These are phyloP conservation scores for Pleurotus sapidus DNA, from an alignment of 768 basidiomycete genomes.

Conservation along the genomic window DNA sequence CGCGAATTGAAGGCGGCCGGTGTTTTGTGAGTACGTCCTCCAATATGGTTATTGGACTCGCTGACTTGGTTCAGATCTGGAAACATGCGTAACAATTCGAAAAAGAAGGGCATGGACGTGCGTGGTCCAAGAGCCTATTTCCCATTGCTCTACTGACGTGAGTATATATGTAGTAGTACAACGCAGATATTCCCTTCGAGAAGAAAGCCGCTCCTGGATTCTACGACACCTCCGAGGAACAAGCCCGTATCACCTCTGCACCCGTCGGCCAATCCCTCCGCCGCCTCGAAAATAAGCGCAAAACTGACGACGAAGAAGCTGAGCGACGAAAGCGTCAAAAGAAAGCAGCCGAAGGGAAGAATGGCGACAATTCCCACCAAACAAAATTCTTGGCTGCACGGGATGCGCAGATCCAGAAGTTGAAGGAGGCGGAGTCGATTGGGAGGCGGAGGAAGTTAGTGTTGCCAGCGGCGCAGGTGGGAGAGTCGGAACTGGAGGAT, in stretches of 20 bases:
- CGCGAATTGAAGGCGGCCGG: slow-evolving; percentile 97
- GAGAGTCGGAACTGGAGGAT: slow-evolving; percentile 92
- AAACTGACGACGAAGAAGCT: slow-evolving; percentile 89
- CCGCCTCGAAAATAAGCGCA: slow-evolving; percentile 94
- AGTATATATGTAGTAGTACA: slow-evolving; percentile 63
- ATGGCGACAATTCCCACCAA: slow-evolving; percentile 64
- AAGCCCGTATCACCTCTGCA: slow-evolving; percentile 80
- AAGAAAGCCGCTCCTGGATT: slow-evolving; percentile 95
- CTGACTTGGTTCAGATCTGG: slow-evolving; percentile 5
- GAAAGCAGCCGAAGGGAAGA: slow-evolving; percentile 59
- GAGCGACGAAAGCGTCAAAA: slow-evolving; percentile 89
- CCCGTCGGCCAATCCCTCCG: slow-evolving; percentile 90
- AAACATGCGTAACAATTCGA: slow-evolving; percentile 91
- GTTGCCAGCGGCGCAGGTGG: slow-evolving; percentile 89
- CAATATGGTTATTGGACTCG: not conserved
- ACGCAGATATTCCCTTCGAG: slow-evolving; percentile 97
- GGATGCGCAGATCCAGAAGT: slow-evolving; percentile 95
- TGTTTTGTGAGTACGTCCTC: slow-evolving; percentile 68
- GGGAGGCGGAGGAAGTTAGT: slow-evolving; percentile 81
- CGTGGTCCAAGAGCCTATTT: not conserved
- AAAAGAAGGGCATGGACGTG: slow-evolving; percentile 98
- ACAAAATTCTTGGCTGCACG: slow-evolving; percentile 96
- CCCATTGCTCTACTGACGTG: slow-evolving; percentile 6
- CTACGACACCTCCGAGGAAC: slow-evolving; percentile 95
- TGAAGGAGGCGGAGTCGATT: slow-evolving; percentile 97